Percentiles rank a stretch among this genome's conserved stretches.
Conservation (phyloP, 2,329 filamentous ascomycete genomes). For the Phoma herbarum region DNA sequence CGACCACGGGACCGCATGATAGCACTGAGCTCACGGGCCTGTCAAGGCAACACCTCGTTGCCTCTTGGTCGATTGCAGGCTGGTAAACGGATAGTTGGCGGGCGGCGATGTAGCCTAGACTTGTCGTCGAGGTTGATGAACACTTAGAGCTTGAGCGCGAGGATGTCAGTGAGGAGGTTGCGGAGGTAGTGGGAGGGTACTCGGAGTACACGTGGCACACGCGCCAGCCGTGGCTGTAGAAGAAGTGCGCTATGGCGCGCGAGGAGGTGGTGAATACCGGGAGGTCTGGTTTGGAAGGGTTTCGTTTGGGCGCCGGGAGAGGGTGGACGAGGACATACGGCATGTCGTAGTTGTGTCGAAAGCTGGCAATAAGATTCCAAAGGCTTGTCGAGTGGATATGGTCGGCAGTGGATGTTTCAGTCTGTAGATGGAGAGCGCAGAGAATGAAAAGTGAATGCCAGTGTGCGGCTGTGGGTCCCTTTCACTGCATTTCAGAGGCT, state of each 20-base stretch:
- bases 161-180: not conserved
- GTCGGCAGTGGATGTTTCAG: not conserved
- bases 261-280: conserved; percentile 7
- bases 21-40: not conserved
- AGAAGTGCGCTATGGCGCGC: conserved; percentile 2
- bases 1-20: not conserved
- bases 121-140: too few species aligned
- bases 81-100: not conserved
- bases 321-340: conserved; percentile 5
- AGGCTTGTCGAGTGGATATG: not conserved
- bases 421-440: not conserved
- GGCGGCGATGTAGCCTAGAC: not conserved
- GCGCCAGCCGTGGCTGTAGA: conserved; percentile 7
- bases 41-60: not conserved
- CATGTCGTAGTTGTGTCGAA: not conserved
- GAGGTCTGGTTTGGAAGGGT: not conserved
- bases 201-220: not conserved
- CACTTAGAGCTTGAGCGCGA: not conserved
- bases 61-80: not conserved
- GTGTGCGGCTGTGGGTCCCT: not conserved
- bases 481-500: not conserved
- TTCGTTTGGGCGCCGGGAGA: not conserved
- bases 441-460: not conserved
- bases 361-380: not conserved
- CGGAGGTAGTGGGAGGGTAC: not conserved